Evolutionary conservation across 495 filamentous ascomycete species (phyloP), one percentile per base, ranked within the genome.

Genomic region (Endocarpon pusillum): DNA sequence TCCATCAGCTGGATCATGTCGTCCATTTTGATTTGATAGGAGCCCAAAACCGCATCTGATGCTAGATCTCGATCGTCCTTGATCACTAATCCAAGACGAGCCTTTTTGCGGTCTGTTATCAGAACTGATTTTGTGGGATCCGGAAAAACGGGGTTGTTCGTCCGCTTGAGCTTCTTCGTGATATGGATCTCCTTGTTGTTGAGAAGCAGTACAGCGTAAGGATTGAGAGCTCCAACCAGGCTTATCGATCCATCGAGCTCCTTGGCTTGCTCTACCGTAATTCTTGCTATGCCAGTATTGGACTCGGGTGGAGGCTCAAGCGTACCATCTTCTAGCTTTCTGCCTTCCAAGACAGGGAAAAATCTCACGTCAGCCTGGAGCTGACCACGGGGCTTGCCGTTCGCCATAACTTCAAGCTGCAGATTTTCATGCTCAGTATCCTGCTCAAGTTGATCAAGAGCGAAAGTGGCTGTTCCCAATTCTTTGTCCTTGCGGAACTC

Each of bases 401-500:
- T 81, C n/a, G 70, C 65, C 50, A 77, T 70, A 25, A 99, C 71
- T 44, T 92, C 86, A 9, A 96, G 60, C 20, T 75, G 71, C 35
- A 87, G 57, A 46, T 89, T 87, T 47, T 94, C 85, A 41, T 83
- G 73, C 37, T 81, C 81, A 6, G 82, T 54, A 30, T 78, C 69
- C 26, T 60, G 47, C 49, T 89, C 76, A 2, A 96, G 52, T 25
- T 75, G 71, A 38, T 94, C 85, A 22, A 99, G 58, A 8, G 71
- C 60, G 52, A 96, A 99, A 3, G 74, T 81, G 3, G 81, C 79
- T 24, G 69, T 64, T 25, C 91, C 91, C 34, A 99, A 73, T 48
- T 92, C 82, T 63, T 94, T 94, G 55, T 96, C 84, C 61, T 96
- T 96, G 38, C 89, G 72, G 53, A 73, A 76, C 32, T 94, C 91